Conservation (phyloP, 495 filamentous ascomycete species). For the Penicillium simplicissimum region DNA sequence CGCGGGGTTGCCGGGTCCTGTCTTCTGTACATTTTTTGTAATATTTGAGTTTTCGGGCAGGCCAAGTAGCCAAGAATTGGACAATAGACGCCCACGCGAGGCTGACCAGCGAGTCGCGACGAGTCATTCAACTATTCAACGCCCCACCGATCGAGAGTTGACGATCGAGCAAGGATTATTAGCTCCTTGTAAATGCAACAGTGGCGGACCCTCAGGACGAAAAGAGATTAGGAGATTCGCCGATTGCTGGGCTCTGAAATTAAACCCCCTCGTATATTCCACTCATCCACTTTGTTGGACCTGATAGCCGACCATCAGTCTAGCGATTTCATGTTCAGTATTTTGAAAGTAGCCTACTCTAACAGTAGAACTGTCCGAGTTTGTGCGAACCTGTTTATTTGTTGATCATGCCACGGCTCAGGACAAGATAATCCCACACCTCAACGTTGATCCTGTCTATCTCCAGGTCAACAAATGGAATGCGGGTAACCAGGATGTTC, state of each 20-base stretch:
- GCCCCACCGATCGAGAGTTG: conserved; percentile 22
- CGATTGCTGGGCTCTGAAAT: conserved; percentile 10
- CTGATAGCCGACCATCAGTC: conserved; percentile 3
- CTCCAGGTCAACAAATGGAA: conserved; percentile 17
- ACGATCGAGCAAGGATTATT: conserved; percentile 28
- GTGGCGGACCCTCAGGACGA: conserved; percentile 6
- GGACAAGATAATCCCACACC: neutral
- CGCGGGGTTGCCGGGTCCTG: conserved; percentile 8
- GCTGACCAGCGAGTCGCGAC: neutral
- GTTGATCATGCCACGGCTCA: conserved; percentile 11
- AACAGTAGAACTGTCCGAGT: neutral
- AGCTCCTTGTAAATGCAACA: conserved; percentile 16
- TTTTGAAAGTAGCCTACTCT: neutral
- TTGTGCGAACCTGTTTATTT: neutral
- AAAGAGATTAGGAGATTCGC: conserved; percentile 15
- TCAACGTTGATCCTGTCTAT: conserved; percentile 5
- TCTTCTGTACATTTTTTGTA: conserved; percentile 8
- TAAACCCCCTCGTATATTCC: neutral
- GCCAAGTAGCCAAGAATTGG: conserved; percentile 16
- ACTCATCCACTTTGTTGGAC: conserved; percentile 6
- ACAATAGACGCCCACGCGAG: conserved; percentile 21
- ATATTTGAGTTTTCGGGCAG: conserved; percentile 17
- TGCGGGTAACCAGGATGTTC: conserved; percentile 6
- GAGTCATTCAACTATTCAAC: conserved; percentile 12
- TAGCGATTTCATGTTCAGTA: neutral